These are phyloP conservation scores for Cyclotella choctawhatcheeana DNA, from an alignment of 108 stramenopile genomes.

Conservation along the genomic window DNA sequence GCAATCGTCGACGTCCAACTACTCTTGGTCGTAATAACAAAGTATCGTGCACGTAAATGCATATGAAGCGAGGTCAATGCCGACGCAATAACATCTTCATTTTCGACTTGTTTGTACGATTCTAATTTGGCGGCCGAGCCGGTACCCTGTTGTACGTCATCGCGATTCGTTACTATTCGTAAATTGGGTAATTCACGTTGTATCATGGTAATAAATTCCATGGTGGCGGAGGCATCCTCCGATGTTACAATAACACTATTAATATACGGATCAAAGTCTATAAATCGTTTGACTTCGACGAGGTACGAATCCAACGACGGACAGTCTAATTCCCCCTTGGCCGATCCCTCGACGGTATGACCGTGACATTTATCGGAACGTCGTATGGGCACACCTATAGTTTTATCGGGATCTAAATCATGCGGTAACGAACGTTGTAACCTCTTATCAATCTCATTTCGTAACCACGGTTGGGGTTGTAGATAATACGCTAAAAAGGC, in stretches of 20 bases:
- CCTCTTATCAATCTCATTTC: slow-evolving; percentile 27
- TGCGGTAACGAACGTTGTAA: slow-evolving; percentile 24
- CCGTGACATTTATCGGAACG: slow-evolving; percentile 48
- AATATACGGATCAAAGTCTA: slow-evolving; percentile 36
- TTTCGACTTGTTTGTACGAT: slow-evolving; percentile 20
- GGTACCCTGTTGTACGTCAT: slow-evolving; percentile 48
- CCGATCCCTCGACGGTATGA: slow-evolving; percentile 33
- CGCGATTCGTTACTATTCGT: slow-evolving; percentile 31
- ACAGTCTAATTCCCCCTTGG: slow-evolving; percentile 37
- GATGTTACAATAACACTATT: slow-evolving; percentile 46
- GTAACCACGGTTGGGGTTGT: slow-evolving; percentile 25
- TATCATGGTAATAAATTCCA: slow-evolving; percentile 35
- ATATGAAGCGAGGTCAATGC: slow-evolving; percentile 39
- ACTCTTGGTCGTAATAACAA: slow-evolving; percentile 39
- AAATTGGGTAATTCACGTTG: slow-evolving; percentile 27
- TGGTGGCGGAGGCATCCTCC: slow-evolving; percentile 41
- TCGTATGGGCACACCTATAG: slow-evolving; percentile 45
- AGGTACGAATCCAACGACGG: slow-evolving; percentile 22
- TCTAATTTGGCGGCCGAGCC: slow-evolving; percentile 46
- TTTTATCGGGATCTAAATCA: slow-evolving; percentile 43
- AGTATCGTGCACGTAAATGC: slow-evolving; percentile 40
- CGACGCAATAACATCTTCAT: slow-evolving; percentile 30
- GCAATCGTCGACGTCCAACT: slow-evolving; percentile 49
- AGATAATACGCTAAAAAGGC: slow-evolving; percentile 42
- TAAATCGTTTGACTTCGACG: slow-evolving; percentile 17